Evolutionary conservation across 768 basidiomycete species (phyloP).

Genomic region (Lenzites betulinus): DNA sequence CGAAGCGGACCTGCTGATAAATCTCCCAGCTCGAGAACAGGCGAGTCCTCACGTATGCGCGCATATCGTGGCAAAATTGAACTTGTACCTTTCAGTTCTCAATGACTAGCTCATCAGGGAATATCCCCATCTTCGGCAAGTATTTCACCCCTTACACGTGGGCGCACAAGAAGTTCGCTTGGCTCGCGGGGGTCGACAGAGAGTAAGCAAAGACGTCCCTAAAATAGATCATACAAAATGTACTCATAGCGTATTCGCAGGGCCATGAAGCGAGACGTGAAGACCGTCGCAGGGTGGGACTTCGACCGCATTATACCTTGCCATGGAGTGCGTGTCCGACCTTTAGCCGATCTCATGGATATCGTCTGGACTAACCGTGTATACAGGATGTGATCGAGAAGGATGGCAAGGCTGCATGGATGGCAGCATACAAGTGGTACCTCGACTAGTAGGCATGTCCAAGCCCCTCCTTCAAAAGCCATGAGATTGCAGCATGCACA

Average conservation of each 20-base stretch:
- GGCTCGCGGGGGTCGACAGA: slow-evolving; percentile 29
- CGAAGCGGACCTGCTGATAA: slow-evolving; percentile 82
- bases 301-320: slow-evolving; percentile 77
- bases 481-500: too few species aligned
- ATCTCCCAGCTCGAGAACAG: slow-evolving; percentile 80
- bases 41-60: slow-evolving; percentile 31
- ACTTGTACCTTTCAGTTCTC: slow-evolving; percentile 36
- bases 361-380: neutral
- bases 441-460: slow-evolving; percentile 14
- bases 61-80: neutral
- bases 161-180: slow-evolving; percentile 31
- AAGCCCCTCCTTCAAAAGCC: too few species aligned
- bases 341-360: neutral
- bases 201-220: slow-evolving; percentile 21
- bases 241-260: slow-evolving; percentile 24
- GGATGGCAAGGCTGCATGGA: slow-evolving; percentile 46
- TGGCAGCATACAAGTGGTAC: slow-evolving; percentile 31
- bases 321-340: slow-evolving; percentile 49
- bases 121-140: slow-evolving; percentile 26
- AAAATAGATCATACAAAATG: neutral
- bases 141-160: slow-evolving; percentile 27
- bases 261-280: slow-evolving; percentile 61
- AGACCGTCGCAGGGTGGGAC: slow-evolving; percentile 70
- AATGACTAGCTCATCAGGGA: slow-evolving; percentile 33
- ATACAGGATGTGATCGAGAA: slow-evolving; percentile 51